Evolutionary conservation across 768 basidiomycete genomes (phyloP), one percentile per base, ranked within the genome.

Genomic region (Agaricus blazei): DNA sequence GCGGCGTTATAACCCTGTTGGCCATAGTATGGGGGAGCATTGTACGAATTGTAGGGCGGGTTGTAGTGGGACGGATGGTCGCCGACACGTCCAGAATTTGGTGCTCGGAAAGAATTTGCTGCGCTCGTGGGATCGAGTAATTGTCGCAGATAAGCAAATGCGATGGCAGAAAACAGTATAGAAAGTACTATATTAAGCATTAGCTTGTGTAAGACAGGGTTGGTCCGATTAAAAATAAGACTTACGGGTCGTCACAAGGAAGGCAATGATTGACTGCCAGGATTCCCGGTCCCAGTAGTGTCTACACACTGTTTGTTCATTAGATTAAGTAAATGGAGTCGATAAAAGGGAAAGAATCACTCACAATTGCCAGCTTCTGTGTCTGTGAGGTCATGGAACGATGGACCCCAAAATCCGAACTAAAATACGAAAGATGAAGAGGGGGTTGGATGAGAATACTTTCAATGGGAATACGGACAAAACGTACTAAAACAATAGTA

Each of bases 101-200:
- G 77, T 11, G 74, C 72, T 41, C 82, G 82, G 11, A 69, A 63
- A 41, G 75, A 61, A 64, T 86, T 85, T 51, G 70, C 77, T 38
- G 75, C 67, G 59, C 80, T 81, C 3, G 78, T 67, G 1, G 91
- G 90, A 66, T 91, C 86, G 34, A 84, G 77, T 1, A 83, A 64
- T 69, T 94, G 91, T 24, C 85, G 84, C 64, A 87, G 84, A 73
- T 85, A 94, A 12, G 78, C 75, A 65, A 87, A 87, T 2, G 84
- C 80, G 60, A 89, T 62, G 47, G 76, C 59, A n/a, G 80, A 77
- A 75, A 91, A 90, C 57, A 92, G 65, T 37, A 73, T 60, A 43
- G 78, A 75, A 46, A 88, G 62, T 47, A 82, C 85, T 88, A 23
- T n/a, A 15, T 11, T 9, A 47, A 29, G 15, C 31, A 23, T 23